A percentile compares a stretch with the other conserved stretches of the same genome.
phyloP scores from a whole-genome alignment of 1,284 basidiomycete genomes.

The Sphagnurus paluster region DNA sequence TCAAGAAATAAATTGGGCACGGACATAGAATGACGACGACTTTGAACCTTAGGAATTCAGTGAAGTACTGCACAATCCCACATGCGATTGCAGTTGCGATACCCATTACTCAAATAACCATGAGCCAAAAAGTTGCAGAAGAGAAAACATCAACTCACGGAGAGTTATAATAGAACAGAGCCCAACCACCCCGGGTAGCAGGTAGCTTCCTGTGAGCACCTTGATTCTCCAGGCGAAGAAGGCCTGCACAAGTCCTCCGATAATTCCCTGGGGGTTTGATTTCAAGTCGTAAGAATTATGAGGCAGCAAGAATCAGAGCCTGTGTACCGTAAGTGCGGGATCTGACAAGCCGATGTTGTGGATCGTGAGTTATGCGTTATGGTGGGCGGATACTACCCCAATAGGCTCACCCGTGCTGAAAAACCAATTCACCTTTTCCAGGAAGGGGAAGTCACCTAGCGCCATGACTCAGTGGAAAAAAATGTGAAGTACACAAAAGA shows the following conservation, averaged over 20 bases:
- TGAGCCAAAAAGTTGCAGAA: too few relatives aligned
- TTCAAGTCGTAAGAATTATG: not conserved
- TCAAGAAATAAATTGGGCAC: not conserved
- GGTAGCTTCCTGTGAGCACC: conserved; percentile 25
- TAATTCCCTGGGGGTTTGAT: conserved; percentile 31
- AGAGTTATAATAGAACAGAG: conserved; percentile 15
- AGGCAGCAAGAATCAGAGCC: not conserved
- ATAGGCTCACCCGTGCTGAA: conserved; percentile 31
- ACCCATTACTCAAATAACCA: not conserved
- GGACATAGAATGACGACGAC: conserved; percentile 26
- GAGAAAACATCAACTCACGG: conserved; percentile 10
- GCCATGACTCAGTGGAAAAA: not conserved
- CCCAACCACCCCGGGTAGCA: conserved; percentile 17
- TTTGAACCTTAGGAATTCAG: conserved; percentile 27
- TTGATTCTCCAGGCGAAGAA: conserved; percentile 40
- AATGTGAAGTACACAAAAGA: not conserved
- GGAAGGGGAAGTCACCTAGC: conserved; percentile 28
- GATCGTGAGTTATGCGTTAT: not conserved
- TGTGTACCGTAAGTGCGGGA: conserved; percentile 33
- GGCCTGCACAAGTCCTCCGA: conserved; percentile 32
- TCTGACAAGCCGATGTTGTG: conserved; percentile 20
- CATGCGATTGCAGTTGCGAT: conserved; percentile 27
- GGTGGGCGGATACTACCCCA: not conserved
- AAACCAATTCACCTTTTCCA: conserved; percentile 38
- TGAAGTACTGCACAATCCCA: conserved; percentile 23